phyloP scores from a whole-genome alignment of 2,329 filamentous ascomycete species.

The Diaporthe amygdali region DNA sequence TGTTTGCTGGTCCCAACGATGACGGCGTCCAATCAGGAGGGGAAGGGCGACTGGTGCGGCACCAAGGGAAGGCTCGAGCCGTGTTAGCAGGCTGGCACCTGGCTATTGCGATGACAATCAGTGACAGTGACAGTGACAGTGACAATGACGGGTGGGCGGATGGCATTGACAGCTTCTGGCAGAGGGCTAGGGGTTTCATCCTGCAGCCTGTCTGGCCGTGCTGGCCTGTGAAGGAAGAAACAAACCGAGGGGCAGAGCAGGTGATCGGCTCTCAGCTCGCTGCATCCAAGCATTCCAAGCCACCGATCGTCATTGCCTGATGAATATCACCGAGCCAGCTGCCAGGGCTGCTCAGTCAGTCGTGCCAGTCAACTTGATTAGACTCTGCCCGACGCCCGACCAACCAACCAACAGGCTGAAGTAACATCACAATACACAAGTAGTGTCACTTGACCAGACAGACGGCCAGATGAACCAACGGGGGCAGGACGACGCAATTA shows the following conservation, averaged over 20 bases:
- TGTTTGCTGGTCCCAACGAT: slow-evolving; percentile 6
- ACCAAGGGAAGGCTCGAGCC: slow-evolving; percentile 4
- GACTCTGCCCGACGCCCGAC: too few relatives aligned
- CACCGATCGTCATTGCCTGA: neutral
- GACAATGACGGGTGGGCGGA: neutral
- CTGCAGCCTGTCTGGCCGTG: neutral
- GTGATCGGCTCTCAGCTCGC: neutral
- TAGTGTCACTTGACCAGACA: neutral
- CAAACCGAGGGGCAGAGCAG: neutral
- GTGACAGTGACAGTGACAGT: too few relatives aligned
- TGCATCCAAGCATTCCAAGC: neutral
- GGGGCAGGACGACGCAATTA: neutral
- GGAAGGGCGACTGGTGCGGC: neutral
- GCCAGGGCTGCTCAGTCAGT: neutral
- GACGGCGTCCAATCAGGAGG: neutral
- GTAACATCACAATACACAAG: neutral
- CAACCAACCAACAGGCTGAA: neutral
- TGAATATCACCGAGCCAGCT: slow-evolving; percentile 8
- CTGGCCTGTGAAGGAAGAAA: slow-evolving; percentile 13
- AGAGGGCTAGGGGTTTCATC: neutral
- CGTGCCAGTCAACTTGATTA: too few relatives aligned
- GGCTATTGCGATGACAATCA: too few relatives aligned
- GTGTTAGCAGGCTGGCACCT: too few relatives aligned
- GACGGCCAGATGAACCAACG: neutral
- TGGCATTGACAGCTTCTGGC: neutral